phyloP scores from a whole-genome alignment of 352 stramenopile species.

The Globisporangium polare region DNA sequence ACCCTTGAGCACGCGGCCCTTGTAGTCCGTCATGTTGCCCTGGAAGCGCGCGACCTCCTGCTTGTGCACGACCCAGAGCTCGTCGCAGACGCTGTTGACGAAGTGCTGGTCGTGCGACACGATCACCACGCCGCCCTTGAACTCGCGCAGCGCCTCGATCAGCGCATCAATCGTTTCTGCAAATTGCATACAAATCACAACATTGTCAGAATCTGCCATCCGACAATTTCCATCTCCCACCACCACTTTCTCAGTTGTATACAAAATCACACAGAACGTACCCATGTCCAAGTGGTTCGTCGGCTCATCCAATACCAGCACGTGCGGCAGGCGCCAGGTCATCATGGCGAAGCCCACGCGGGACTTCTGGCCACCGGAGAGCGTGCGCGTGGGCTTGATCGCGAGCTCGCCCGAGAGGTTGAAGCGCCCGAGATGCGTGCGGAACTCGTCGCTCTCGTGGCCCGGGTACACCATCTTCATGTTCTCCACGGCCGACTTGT shows the following conservation, averaged over 20 bases:
- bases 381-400: conserved; percentile 91
- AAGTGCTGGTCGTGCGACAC: conserved; percentile 99
- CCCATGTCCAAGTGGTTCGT: conserved; percentile 96
- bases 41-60: conserved; percentile 73
- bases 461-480: conserved; percentile 89
- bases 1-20: conserved; percentile 64
- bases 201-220: conserved; percentile 12
- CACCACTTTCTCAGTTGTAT: background rate
- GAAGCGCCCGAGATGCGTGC: conserved; percentile 94
- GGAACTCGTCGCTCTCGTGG: conserved; percentile 86
- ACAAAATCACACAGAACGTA: conserved; percentile 29
- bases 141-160: conserved; percentile 94
- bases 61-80: conserved; percentile 91
- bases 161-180: conserved; percentile 87
- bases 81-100: conserved; percentile 92
- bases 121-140: conserved; percentile 95
- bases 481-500: conserved; percentile 87
- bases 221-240: background rate
- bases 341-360: conserved; percentile 93
- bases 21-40: conserved; percentile 83
- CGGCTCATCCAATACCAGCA: conserved; percentile 96
- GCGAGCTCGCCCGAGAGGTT: conserved; percentile 95
- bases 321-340: conserved; percentile 93
- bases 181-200: conserved; percentile 4
- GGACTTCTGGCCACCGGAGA: conserved; percentile 96